Percentiles rank a stretch among this genome's conserved stretches.
phyloP scores from a whole-genome alignment of 2,329 filamentous ascomycete species.

The Grosmannia clavigera region DNA sequence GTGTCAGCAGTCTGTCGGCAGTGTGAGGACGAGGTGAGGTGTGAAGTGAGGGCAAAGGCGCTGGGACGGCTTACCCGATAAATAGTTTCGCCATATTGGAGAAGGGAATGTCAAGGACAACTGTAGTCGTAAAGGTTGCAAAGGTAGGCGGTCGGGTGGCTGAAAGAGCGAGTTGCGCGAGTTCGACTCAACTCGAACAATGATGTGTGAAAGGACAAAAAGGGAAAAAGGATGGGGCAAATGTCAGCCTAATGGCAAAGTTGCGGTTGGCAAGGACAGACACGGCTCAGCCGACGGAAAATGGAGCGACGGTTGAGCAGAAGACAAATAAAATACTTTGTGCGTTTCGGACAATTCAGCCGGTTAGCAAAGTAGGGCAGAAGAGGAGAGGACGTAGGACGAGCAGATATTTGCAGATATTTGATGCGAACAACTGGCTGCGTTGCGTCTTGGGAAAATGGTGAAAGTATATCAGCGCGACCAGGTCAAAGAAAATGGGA shows the following conservation, averaged over 20 bases:
- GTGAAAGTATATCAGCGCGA: background rate
- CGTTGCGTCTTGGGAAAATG: background rate
- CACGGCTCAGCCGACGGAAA: background rate
- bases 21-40: background rate
- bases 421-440: background rate
- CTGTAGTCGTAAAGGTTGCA: background rate
- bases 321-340: background rate
- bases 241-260: background rate
- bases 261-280: background rate
- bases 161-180: background rate
- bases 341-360: background rate
- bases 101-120: background rate
- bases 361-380: background rate
- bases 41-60: background rate
- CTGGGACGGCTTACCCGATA: constrained; percentile 57
- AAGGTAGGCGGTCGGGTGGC: background rate
- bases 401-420: background rate
- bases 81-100: constrained; percentile 79
- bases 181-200: background rate
- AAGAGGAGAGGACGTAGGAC: background rate
- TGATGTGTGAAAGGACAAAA: background rate
- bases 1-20: constrained; percentile 9
- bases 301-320: background rate
- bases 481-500: background rate
- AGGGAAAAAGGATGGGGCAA: background rate